phyloP scores from a whole-genome alignment of 1,139 yeast species.

The Taphrina deformans region DNA sequence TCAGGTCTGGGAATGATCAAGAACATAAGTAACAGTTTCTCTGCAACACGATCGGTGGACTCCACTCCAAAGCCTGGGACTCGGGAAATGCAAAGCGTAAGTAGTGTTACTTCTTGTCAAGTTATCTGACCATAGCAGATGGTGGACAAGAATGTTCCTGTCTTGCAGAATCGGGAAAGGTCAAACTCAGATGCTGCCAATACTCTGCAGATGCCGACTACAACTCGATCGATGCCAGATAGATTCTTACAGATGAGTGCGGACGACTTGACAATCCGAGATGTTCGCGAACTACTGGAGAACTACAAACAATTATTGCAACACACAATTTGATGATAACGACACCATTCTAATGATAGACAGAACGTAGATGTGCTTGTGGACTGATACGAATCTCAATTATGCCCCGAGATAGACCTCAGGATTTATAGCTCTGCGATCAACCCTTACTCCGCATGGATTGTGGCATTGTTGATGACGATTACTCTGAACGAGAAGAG shows the following conservation, averaged over 20 bases:
- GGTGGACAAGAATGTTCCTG: background rate
- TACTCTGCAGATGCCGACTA: background rate
- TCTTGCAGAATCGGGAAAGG: background rate
- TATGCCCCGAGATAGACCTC: no score
- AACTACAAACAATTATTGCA: slow-evolving; percentile 20
- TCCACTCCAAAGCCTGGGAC: background rate
- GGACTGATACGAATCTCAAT: no score
- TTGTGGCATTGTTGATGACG: no score
- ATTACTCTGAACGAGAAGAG: no score
- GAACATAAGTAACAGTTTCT: slow-evolving; percentile 8
- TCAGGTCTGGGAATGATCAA: slow-evolving; percentile 17
- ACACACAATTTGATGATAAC: background rate
- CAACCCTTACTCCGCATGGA: no score
- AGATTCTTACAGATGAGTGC: slow-evolving; percentile 17
- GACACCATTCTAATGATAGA: background rate
- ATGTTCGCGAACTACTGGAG: slow-evolving; percentile 23
- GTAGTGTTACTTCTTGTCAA: background rate
- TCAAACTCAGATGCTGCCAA: background rate
- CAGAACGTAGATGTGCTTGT: no score
- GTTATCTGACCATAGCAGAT: background rate
- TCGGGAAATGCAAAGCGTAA: slow-evolving; percentile 7
- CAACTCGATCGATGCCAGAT: background rate
- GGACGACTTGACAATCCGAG: slow-evolving; percentile 22
- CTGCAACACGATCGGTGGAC: background rate
- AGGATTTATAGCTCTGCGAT: no score